Conservation (phyloP, 495 filamentous ascomycete species). For the Cercophora samala region DNA sequence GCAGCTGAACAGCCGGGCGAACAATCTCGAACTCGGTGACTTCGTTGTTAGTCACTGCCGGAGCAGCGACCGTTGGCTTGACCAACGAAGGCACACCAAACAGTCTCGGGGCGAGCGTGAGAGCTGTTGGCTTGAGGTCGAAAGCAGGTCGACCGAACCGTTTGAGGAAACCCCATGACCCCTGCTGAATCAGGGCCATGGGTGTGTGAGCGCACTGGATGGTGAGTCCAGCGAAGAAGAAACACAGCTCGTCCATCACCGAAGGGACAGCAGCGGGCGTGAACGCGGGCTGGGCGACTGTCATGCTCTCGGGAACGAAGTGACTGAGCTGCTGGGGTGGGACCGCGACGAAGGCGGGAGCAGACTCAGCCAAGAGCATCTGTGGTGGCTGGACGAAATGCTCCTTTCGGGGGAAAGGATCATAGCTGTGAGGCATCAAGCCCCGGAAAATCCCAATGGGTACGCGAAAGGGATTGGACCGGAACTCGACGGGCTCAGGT, state of each 20-base stretch:
- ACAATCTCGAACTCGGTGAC: neutral
- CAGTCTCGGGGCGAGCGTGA: neutral
- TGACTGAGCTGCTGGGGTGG: neutral
- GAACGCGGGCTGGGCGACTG: neutral
- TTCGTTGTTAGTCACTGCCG: neutral
- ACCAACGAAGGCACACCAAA: neutral
- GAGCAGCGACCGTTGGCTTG: neutral
- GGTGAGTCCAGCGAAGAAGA: neutral
- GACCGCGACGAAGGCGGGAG: neutral
- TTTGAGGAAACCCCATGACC: neutral
- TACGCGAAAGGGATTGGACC: neutral
- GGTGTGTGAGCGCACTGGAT: neutral
- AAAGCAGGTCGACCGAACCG: neutral
- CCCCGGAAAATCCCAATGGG: neutral
- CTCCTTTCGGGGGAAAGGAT: neutral
- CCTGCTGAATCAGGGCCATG: neutral
- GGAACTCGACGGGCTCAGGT: neutral
- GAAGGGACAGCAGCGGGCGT: neutral
- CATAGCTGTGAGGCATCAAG: neutral
- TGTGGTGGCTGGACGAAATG: neutral
- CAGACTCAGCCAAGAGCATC: neutral
- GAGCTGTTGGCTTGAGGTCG: neutral
- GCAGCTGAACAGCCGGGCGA: neutral
- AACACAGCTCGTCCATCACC: neutral
- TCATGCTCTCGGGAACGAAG: too few relatives aligned